Evolutionary conservation across 2,329 filamentous ascomycete species (phyloP).

Genomic region (Pseudopyricularia cyperi): DNA sequence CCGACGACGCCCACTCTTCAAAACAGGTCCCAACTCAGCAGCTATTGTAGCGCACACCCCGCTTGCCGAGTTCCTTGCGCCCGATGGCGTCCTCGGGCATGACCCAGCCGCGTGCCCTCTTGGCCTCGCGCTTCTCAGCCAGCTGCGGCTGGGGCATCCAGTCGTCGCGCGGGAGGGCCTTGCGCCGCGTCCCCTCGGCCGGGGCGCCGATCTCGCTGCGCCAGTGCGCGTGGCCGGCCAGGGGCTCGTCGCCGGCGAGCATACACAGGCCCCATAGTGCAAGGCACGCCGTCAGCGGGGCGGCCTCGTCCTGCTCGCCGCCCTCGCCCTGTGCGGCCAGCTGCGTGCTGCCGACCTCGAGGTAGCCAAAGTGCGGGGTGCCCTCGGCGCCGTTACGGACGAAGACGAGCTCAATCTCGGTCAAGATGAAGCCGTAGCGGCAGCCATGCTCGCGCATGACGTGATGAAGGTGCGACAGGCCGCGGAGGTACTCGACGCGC

Average conservation of each 20-base stretch:
- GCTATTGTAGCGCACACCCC: conserved; percentile 44
- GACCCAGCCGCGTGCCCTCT: conserved; percentile 61
- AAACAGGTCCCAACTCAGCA: conserved; percentile 14
- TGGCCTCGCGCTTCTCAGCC: conserved; percentile 65
- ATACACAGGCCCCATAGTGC: conserved; percentile 65
- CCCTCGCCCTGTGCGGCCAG: conserved; percentile 27
- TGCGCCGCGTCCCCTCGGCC: conserved; percentile 57
- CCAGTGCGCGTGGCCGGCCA: conserved; percentile 44
- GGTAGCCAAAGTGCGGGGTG: conserved; percentile 74
- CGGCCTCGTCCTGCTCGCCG: conserved; percentile 15
- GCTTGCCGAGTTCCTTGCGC: conserved; percentile 57
- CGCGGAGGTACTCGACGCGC: conserved; percentile 78
- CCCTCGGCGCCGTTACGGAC: conserved; percentile 65
- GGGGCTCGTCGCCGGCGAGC: conserved; percentile 21
- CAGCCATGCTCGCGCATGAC: conserved; percentile 89
- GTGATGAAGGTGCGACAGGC: conserved; percentile 74
- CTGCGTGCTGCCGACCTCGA: conserved; percentile 58
- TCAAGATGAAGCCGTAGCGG: conserved; percentile 92
- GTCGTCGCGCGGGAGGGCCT: conserved; percentile 53
- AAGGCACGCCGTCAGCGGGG: conserved; percentile 52
- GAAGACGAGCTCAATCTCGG: conserved; percentile 86
- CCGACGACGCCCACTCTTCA: background rate
- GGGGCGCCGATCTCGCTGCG: conserved; percentile 62
- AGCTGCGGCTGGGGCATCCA: conserved; percentile 67
- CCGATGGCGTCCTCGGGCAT: conserved; percentile 62